Base-by-base conservation (phyloP, 495 filamentous ascomycete genomes). In the Astrothelium subdiscretum region DNA sequence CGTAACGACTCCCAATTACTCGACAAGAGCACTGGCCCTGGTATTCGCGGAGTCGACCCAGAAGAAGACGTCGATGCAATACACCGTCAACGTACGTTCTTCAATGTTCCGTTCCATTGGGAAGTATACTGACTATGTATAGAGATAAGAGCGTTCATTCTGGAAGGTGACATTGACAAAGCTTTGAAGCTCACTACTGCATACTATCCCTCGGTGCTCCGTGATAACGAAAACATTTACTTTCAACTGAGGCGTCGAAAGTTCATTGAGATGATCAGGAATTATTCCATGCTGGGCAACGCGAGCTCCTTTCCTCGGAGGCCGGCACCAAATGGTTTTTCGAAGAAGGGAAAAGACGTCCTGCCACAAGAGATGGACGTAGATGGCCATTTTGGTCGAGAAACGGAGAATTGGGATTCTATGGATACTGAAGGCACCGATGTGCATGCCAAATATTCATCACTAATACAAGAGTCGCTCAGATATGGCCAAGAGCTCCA, bases 261-360 rank as follows among this genome's bases (percentile, higher is more conserved):
- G 73, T 95, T 97, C 69, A 83, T 97, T 57, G 94, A 98, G 74
- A 95, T 98, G 90, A 92, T 96, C 66, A 86, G 91, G 27, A 83
- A 81, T 62, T 87, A 83, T 62, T 86, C 84, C 15, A 90, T 96
- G 64, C 75, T 88, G 11, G 78, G 81, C 63, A 51, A 71, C 64
- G 57, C 69, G 67, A 66, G 64, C 29, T 68, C 74, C 18, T 67
- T 74, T 68, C 62, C 69, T 69, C 62, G 57, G 59, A 57, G 62
- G 27, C 51, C 3, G 26, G 31, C 13, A 63, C 29, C 10, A 62
- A 59, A 42, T 58, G 58, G 32, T 18, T 62, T 6, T 40, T 29
- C 38, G 42, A 26, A 15, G 48, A 54, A 62, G 26, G 35, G 38
- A 52, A 48, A 52, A n/a, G n/a, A 24, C 12, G 42, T 40, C n/a